Conservation (phyloP, 352 stramenopile species). For the Peronosclerospora sorghi region DNA sequence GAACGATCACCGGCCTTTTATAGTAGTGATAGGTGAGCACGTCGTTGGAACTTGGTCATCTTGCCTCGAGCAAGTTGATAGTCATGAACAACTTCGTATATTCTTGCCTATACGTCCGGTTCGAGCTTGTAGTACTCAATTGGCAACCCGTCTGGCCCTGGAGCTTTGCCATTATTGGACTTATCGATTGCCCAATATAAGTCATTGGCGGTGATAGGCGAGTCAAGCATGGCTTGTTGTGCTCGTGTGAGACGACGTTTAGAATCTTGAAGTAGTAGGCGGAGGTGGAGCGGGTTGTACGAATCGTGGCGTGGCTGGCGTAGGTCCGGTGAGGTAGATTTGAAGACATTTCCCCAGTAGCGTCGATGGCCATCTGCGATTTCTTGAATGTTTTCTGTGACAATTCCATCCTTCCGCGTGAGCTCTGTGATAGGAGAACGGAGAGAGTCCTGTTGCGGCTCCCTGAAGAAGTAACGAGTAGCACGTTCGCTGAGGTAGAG, state of each 20-base stretch:
- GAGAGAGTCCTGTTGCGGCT: constrained; percentile 4
- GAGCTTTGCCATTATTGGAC: constrained; percentile 5
- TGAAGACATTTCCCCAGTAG: constrained; percentile 2
- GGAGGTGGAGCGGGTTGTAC: background rate
- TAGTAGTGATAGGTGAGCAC: constrained; percentile 3
- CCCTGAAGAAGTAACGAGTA: constrained; percentile 4
- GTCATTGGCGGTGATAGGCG: constrained; percentile 7
- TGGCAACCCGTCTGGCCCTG: constrained; percentile 1
- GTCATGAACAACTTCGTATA: constrained; percentile 6
- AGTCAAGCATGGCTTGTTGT: no score
- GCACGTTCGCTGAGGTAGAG: no score
- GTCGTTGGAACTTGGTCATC: constrained; percentile 13
- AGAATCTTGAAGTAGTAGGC: background rate
- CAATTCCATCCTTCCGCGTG: background rate
- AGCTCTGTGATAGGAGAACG: no score
- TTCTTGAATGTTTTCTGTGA: constrained; percentile 1
- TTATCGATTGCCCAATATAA: constrained; percentile 9
- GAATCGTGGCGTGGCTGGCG: background rate
- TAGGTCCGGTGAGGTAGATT: constrained; percentile 9
- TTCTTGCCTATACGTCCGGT: background rate
- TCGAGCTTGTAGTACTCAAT: no score
- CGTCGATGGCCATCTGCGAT: constrained; percentile 1
- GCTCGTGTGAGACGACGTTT: background rate
- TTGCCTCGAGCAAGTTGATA: constrained; percentile 2
- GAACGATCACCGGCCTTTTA: constrained; percentile 1